Percentiles rank a stretch among this genome's conserved stretches.
phyloP scores from a whole-genome alignment of 306 rosid genomes.

The Trifolium repens region DNA sequence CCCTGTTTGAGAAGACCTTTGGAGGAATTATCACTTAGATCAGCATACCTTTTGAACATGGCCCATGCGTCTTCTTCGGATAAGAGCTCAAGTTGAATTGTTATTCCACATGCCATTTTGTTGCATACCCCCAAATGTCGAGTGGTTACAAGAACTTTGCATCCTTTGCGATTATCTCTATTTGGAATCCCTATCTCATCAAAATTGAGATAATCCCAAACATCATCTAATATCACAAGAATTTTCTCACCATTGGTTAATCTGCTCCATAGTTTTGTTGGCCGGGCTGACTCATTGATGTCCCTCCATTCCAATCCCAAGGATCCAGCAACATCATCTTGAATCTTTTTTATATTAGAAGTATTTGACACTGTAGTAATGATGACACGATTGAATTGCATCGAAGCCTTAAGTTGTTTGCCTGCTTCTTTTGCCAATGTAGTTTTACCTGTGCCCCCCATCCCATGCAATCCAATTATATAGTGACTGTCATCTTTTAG shows the following conservation, averaged over 20 bases:
- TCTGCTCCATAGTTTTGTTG: background rate
- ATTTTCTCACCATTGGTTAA: slow-evolving; percentile 8
- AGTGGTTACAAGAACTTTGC: slow-evolving; percentile 26
- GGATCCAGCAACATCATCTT: slow-evolving; percentile 17
- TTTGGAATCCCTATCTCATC: slow-evolving; percentile 10
- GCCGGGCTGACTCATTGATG: background rate
- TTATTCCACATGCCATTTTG: background rate
- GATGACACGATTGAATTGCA: background rate
- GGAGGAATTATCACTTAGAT: background rate
- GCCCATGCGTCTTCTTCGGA: background rate
- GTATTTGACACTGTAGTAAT: background rate
- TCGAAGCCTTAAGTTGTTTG: background rate
- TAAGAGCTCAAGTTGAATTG: background rate
- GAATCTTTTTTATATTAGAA: slow-evolving; percentile 16
- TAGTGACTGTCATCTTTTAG: background rate
- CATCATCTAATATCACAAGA: slow-evolving; percentile 39
- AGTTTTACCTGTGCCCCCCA: slow-evolving; percentile 36
- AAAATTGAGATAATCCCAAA: slow-evolving; percentile 1
- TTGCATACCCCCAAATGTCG: background rate
- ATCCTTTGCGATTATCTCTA: background rate
- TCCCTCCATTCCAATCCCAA: background rate
- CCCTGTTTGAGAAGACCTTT: background rate
- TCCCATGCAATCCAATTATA: slow-evolving; percentile 28
- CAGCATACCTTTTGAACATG: background rate
- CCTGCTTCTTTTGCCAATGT: slow-evolving; percentile 23